A percentile compares a stretch with the other conserved stretches of the same genome.
These are phyloP conservation scores for Pseudomicrostroma phylloplanum DNA, from an alignment of 1,284 basidiomycete genomes.

Conservation along the genomic window DNA sequence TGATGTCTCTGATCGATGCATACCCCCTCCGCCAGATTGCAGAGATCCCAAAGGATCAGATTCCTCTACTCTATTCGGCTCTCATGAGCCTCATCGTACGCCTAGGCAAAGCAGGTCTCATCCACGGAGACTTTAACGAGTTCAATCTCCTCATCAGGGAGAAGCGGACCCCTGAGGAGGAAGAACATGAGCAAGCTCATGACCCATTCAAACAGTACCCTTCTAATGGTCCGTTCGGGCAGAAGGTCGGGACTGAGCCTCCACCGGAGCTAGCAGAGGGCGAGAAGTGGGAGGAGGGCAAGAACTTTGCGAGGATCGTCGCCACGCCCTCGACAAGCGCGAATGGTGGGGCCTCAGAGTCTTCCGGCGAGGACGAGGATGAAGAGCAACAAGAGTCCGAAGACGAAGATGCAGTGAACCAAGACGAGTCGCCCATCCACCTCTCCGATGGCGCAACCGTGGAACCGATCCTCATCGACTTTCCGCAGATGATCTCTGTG, in stretches of 20 bases:
- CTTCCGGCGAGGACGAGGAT: constrained; percentile 14
- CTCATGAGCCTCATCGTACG: constrained; percentile 95
- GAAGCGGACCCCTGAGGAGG: constrained; percentile 14
- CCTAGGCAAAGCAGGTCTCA: constrained; percentile 83
- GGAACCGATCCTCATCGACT: constrained; percentile 91
- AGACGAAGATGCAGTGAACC: constrained; percentile 15
- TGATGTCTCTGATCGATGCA: constrained; percentile 93
- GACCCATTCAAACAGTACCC: neutral
- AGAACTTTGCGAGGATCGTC: constrained; percentile 39
- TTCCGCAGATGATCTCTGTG: constrained; percentile 98
- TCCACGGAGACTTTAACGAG: constrained; percentile 98
- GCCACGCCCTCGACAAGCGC: constrained; percentile 6
- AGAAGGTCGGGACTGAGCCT: neutral
- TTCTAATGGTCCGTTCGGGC: neutral
- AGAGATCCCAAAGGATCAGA: constrained; percentile 63
- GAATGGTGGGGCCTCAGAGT: constrained; percentile 10
- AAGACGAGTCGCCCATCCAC: constrained; percentile 71
- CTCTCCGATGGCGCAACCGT: constrained; percentile 67
- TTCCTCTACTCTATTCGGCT: constrained; percentile 80
- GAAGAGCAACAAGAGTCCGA: constrained; percentile 24
- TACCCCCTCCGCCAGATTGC: constrained; percentile 93
- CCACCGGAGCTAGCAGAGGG: constrained; percentile 11
- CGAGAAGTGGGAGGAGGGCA: constrained; percentile 32
- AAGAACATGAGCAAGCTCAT: constrained; percentile 12
- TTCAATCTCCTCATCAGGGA: constrained; percentile 91